A percentile compares a stretch with the other conserved stretches of the same genome.
Evolutionary conservation across 129 eudicot species (phyloP).

Genomic region (Pittosporum tobira): DNA sequence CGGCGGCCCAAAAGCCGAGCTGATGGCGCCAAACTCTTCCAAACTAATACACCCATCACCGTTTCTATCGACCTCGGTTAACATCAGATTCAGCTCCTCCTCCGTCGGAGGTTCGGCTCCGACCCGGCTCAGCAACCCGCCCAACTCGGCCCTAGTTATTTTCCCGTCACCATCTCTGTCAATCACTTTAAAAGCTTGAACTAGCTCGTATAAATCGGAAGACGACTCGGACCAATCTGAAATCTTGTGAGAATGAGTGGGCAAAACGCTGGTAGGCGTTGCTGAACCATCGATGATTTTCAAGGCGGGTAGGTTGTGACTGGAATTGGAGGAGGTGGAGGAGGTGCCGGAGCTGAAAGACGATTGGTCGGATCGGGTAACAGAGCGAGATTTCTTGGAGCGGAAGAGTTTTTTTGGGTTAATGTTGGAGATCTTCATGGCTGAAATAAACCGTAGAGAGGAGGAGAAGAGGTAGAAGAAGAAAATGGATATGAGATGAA

Average conservation of each 20-base stretch:
- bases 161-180: conserved; percentile 63
- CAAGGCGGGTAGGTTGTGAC: background rate
- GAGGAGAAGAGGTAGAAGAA: background rate
- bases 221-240: conserved; percentile 26
- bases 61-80: conserved; percentile 49
- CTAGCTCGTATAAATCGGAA: conserved; percentile 23
- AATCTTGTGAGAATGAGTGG: conserved; percentile 14
- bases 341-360: conserved; percentile 45
- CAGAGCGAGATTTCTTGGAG: conserved; percentile 30
- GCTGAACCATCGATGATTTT: conserved; percentile 22
- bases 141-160: conserved; percentile 39
- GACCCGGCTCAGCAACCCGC: conserved; percentile 32
- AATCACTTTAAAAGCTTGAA: conserved; percentile 53
- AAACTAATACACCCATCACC: conserved; percentile 77
- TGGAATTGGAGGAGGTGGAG: conserved; percentile 32
- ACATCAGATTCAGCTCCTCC: conserved; percentile 49
- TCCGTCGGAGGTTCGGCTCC: conserved; percentile 27
- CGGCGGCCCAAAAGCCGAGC: conserved; percentile 59
- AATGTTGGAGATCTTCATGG: conserved; percentile 36
- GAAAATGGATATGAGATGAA: background rate
- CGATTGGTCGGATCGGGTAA: conserved; percentile 43
- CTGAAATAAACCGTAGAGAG: background rate
- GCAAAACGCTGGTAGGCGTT: conserved; percentile 56
- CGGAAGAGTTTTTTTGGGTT: conserved; percentile 37
- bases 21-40: conserved; percentile 49